phyloP scores from a whole-genome alignment of 805 yeast genomes.

The Starmerella gropengiesseri region DNA sequence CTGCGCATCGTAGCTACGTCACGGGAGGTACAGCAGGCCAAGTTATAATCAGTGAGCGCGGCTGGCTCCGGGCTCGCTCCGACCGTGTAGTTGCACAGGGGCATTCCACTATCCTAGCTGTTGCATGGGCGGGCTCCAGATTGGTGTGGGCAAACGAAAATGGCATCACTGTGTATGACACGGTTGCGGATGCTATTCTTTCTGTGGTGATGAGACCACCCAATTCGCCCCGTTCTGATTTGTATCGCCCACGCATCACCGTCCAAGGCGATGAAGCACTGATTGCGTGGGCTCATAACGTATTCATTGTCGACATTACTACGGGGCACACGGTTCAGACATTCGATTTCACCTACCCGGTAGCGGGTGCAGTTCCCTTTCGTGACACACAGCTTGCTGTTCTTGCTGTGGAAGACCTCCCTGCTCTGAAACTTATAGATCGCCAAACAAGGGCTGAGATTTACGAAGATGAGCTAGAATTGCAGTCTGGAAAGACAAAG shows the following conservation, averaged over 20 bases:
- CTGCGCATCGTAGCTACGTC: conserved; percentile 50
- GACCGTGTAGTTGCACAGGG: conserved; percentile 48
- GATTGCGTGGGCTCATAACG: conserved; percentile 71
- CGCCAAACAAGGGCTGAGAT: conserved; percentile 56
- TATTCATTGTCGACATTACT: conserved; percentile 50
- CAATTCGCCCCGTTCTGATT: conserved; percentile 53
- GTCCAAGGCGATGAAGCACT: conserved; percentile 50
- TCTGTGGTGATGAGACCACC: conserved; percentile 46
- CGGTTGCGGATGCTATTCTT: conserved; percentile 40
- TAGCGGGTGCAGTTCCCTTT: conserved; percentile 17
- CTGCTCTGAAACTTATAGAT: conserved; percentile 66
- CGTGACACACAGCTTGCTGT: conserved; percentile 13
- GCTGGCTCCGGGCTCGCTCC: conserved; percentile 77
- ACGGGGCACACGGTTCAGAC: conserved; percentile 4
- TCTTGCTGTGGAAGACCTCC: conserved; percentile 23
- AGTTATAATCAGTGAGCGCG: conserved; percentile 58
- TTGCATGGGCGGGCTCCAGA: conserved; percentile 49
- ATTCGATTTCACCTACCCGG: conserved; percentile 4
- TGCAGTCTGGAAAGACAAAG: conserved; percentile 41
- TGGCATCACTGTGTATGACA: conserved; percentile 63
- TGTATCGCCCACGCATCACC: conserved; percentile 68
- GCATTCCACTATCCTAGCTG: conserved; percentile 45
- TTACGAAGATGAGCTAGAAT: conserved; percentile 66
- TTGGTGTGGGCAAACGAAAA: conserved; percentile 74
- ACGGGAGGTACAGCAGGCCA: conserved; percentile 89